Conservation (phyloP, 345 rosid species). For the Clausena lansium region DNA sequence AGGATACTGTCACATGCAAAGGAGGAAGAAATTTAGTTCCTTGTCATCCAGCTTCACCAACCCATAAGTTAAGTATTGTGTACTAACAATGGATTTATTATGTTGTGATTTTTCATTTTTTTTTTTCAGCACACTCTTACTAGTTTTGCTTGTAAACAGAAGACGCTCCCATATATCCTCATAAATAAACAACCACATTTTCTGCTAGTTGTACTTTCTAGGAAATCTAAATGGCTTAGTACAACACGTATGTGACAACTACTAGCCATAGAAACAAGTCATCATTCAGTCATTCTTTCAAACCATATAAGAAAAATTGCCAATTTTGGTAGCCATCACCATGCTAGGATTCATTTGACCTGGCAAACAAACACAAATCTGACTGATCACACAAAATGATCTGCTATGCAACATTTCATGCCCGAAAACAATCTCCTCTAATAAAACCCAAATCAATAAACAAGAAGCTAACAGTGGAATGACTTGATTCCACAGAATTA, state of each 20-base stretch:
- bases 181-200: not conserved
- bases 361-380: not conserved
- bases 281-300: not conserved
- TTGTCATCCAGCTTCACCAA: not conserved
- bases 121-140: not conserved
- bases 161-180: not conserved
- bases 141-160: not conserved
- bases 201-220: not conserved
- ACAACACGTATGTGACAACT: not conserved
- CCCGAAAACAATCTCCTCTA: not conserved
- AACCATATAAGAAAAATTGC: too few species aligned
- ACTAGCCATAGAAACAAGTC: not conserved
- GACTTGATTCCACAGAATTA: not conserved
- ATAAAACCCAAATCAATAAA: not conserved
- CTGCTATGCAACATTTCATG: not conserved
- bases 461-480: not conserved
- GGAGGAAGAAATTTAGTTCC: not conserved
- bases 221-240: not conserved
- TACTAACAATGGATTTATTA: not conserved
- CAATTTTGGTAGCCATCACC: not conserved
- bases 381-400: not conserved
- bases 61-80: not conserved
- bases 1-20: not conserved
- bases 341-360: too few species aligned
- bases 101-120: not conserved